These are phyloP conservation scores for Eimeria zaria DNA, from an alignment of 169 alveolate species.

Conservation along the genomic window DNA sequence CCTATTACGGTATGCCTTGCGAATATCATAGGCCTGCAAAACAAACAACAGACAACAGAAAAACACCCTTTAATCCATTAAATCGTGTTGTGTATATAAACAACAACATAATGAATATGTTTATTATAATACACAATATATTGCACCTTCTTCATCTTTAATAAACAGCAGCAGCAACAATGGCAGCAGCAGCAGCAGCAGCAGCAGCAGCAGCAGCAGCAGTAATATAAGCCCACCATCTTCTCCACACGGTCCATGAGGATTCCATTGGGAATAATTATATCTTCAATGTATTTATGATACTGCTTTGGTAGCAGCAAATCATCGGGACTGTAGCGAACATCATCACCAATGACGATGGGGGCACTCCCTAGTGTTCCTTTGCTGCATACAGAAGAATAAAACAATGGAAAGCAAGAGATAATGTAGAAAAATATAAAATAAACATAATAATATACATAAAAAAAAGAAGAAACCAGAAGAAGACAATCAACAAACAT, in stretches of 20 bases:
- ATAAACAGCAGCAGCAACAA: not conserved
- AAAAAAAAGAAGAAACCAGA: not conserved
- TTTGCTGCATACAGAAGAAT: not conserved
- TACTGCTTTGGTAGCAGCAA: constrained; percentile 70
- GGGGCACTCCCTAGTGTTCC: constrained; percentile 63
- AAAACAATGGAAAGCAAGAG: not conserved
- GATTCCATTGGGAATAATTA: constrained; percentile 85
- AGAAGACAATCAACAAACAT: not conserved
- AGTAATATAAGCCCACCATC: constrained; percentile 68
- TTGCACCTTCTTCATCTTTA: not conserved
- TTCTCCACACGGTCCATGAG: constrained; percentile 86
- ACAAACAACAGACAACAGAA: not conserved
- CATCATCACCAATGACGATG: constrained; percentile 71
- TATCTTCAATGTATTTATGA: constrained; percentile 79
- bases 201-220: not conserved
- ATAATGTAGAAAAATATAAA: not conserved
- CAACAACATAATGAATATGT: not conserved
- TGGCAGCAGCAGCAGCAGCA: no score
- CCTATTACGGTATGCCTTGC: constrained; percentile 78
- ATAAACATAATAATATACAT: not conserved
- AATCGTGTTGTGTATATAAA: not conserved
- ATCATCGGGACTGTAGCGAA: constrained; percentile 55
- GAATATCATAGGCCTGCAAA: constrained; percentile 87
- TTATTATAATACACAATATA: not conserved
- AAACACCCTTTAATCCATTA: no score